Conservation (phyloP, 139 green algal genomes). For the Desmodesmus armatus region DNA sequence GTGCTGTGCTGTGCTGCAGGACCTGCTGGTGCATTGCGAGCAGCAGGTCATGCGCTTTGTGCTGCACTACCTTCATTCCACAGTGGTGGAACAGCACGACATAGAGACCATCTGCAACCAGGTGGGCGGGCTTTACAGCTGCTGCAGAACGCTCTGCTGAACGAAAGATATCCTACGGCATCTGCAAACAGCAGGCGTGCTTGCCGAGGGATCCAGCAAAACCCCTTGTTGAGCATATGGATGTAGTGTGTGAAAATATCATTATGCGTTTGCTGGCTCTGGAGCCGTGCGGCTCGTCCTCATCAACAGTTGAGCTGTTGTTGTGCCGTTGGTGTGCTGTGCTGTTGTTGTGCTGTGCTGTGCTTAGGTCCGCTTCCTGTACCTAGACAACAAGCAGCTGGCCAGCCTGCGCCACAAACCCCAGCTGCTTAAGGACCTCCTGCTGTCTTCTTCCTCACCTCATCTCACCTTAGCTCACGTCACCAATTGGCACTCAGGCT, state of each 20-base stretch:
- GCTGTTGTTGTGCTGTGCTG: neutral
- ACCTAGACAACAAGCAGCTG: slow-evolving; percentile 41
- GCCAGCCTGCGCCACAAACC: neutral
- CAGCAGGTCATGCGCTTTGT: slow-evolving; percentile 50
- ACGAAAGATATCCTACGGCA: too few relatives aligned
- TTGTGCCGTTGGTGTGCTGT: too few relatives aligned
- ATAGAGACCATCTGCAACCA: slow-evolving; percentile 29
- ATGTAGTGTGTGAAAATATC: too few relatives aligned
- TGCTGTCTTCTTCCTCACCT: neutral
- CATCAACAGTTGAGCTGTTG: too few relatives aligned
- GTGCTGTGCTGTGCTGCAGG: slow-evolving; percentile 10
- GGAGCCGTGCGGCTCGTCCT: too few relatives aligned
- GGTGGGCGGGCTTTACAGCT: slow-evolving; percentile 3
- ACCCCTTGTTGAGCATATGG: too few relatives aligned
- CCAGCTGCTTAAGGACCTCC: neutral
- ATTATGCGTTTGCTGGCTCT: too few relatives aligned
- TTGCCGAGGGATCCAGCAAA: too few relatives aligned
- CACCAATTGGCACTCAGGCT: too few relatives aligned
- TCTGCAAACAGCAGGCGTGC: too few relatives aligned
- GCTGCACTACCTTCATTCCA: slow-evolving; percentile 42
- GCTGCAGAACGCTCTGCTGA: too few relatives aligned
- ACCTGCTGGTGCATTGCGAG: slow-evolving; percentile 52
- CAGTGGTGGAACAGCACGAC: slow-evolving; percentile 22
- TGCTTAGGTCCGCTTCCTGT: slow-evolving; percentile 43
- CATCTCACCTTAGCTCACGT: too few relatives aligned